Base-by-base conservation (phyloP, 2,329 filamentous ascomycete genomes). In the Ophiocordyceps camponoti-floridani region DNA sequence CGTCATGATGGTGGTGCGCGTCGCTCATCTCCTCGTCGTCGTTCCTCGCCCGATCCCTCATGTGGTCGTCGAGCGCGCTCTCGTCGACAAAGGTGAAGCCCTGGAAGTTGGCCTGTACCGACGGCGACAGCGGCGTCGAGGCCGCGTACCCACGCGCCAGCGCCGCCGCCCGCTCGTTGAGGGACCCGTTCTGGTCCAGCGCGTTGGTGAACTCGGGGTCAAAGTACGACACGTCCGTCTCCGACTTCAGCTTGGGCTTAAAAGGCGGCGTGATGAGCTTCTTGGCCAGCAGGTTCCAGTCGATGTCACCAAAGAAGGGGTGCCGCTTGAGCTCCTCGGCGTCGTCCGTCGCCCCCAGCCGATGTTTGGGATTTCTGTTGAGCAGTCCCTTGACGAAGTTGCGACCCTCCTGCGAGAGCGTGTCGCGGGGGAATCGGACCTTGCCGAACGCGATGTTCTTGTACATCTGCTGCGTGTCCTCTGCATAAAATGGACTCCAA, bases 401-500 rank as follows among this genome's bases (percentile, higher is more conserved):
- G 47, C 91, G 78, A 47, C 91, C 91, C 62, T 98, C 91, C 38
- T 87, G 82, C 48, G 87, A 95, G 30, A 98, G 69, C 1, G 91
- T 94, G 61, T 98, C 91, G 51, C 88, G 77, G 8, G 91, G 91
- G 62, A 98, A 98, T 48, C 91, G 76, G 47, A 98, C 91, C 61
- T 98, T 98, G 59, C 91, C 91, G 58, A 98, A 98, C 0, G 91
- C 91, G 59, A 98, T 98, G 67, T 98, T 98, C 71, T 98, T 98
- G 70, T 98, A 98, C 91, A 98, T 98, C 62, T 98, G 91, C 63
- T 98, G 91, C 0, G 91, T 98, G 58, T 98, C 91, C 58, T 98
- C 91, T 46, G 91, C 91, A 55, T 96, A 98, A 65, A 98, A 98
- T 0, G 91, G 91, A 56, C 87, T 95, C 91, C 91, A 98, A 31